Base-by-base conservation (phyloP, 106 monocot species). In the Allium sativum region DNA sequence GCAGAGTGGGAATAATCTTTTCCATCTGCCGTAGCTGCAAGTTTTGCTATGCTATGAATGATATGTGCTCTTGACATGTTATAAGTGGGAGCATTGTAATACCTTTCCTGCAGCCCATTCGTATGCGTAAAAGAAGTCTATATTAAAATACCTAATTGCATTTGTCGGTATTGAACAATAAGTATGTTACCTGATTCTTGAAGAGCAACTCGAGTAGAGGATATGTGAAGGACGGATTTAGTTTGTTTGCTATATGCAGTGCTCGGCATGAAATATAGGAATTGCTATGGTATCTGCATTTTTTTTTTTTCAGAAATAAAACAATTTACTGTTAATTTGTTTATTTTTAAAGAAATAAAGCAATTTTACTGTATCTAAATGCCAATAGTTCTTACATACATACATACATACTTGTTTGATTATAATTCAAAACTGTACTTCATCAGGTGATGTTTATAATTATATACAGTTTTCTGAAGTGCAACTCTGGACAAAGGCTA, bases 31-130 rank as follows among this genome's bases (percentile, higher is more conserved):
- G 15, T 19, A 8, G 40, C 70, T 12, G 74, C 82, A 15, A 87
- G 70, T 21, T 79, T 76, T 4, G 79, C 54, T 20, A 87, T 50
- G 7, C 69, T 51, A 48, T 52, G 40, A n/a, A 65, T 57, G 45
- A 87, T 65, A 12, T 62, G 61, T 42, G 79, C 73, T 22, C 67
- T 82, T 14, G 86, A 57, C 66, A 41, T 71, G 40, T 57, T 16
- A 47, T 76, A 79, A 58, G 86, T 82, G 46, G 82, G 86, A 7
- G 19, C 58, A 57, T 79, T 82, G 59, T 87, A 87, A 59, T 79
- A 87, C 15, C 62, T 76, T 45, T 79, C 82, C 86, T 87, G 73
- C 20, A 45, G 31, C 5, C 31, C 31, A 31, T 31, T 5, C 31
- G 31, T 1, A 3, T 31, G 31, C 5, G 31, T 31, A 31, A 31